A percentile compares a stretch with the other conserved stretches of the same genome.
Conservation (phyloP, 305 asterid genomes). For the Withania somnifera region DNA sequence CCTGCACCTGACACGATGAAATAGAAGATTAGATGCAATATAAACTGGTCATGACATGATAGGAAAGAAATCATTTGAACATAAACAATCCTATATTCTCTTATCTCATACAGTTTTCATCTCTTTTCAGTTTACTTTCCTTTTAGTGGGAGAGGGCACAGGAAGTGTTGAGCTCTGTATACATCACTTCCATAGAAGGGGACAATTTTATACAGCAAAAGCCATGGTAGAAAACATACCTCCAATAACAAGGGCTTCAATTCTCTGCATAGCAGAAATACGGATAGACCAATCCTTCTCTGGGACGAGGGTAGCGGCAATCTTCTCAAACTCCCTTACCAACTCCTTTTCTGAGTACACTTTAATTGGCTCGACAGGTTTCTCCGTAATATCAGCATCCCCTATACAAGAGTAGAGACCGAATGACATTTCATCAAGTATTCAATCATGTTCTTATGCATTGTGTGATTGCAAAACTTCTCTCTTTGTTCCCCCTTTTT, state of each 20-base stretch:
- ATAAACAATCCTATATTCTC: neutral
- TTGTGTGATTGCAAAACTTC: neutral
- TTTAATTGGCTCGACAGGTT: conserved; percentile 88
- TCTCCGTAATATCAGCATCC: conserved; percentile 82
- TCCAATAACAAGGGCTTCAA: conserved; percentile 91
- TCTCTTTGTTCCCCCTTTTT: neutral
- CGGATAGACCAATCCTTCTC: conserved; percentile 98
- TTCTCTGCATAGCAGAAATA: conserved; percentile 92
- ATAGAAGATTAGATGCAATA: neutral
- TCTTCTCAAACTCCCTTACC: conserved; percentile 88
- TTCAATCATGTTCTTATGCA: neutral
- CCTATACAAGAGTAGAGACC: conserved; percentile 41
- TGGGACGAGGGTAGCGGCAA: conserved; percentile 82
- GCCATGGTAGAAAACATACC: conserved; percentile 32
- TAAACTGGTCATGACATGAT: neutral
- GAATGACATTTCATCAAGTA: conserved; percentile 8
- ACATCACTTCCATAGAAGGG: neutral
- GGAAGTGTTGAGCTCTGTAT: neutral
- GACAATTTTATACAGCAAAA: neutral
- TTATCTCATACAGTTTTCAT: neutral
- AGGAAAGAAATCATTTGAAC: neutral
- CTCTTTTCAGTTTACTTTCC: neutral
- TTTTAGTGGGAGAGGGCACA: neutral
- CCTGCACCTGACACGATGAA: conserved; percentile 57
- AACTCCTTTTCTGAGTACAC: conserved; percentile 96